Evolutionary conservation across 345 rosid species (phyloP).

Genomic region (Garcia nutans): DNA sequence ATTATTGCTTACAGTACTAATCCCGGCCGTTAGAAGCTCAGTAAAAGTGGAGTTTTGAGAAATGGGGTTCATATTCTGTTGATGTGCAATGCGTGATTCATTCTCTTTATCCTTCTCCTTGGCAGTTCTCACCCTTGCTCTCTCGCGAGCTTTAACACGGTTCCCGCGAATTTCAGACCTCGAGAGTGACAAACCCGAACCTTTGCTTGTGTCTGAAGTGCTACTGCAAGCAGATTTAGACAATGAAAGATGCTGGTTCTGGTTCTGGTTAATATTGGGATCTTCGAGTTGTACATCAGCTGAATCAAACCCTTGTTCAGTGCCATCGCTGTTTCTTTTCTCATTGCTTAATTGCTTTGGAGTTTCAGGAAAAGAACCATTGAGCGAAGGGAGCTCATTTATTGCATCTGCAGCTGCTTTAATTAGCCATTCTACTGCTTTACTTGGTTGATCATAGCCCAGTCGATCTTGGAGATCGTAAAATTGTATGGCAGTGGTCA

Average conservation of each 20-base stretch:
- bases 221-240: slow-evolving; percentile 95
- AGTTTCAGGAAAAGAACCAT: slow-evolving; percentile 55
- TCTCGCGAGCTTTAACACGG: slow-evolving; percentile 68
- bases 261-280: slow-evolving; percentile 42
- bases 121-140: slow-evolving; percentile 83
- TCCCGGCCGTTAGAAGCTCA: slow-evolving; percentile 76
- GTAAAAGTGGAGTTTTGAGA: slow-evolving; percentile 66
- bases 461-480: slow-evolving; percentile 91
- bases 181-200: slow-evolving; percentile 73
- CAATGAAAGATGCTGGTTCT: slow-evolving; percentile 55
- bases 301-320: slow-evolving; percentile 50
- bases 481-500: slow-evolving; percentile 86
- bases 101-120: slow-evolving; percentile 66
- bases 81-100: slow-evolving; percentile 29
- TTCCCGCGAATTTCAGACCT: slow-evolving; percentile 57
- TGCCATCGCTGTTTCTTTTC: slow-evolving; percentile 44
- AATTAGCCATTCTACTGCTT: slow-evolving; percentile 96
- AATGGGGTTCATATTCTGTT: slow-evolving; percentile 34
- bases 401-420: slow-evolving; percentile 82
- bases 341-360: slow-evolving; percentile 64
- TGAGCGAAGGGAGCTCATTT: slow-evolving; percentile 80
- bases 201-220: slow-evolving; percentile 91
- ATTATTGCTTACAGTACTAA: slow-evolving; percentile 25
- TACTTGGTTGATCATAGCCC: slow-evolving; percentile 96
- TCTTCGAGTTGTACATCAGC: slow-evolving; percentile 56